Percentiles rank a stretch among this genome's conserved stretches.
Evolutionary conservation across 2,329 filamentous ascomycete genomes (phyloP).

Genomic region (Aspergillus alliaceus): DNA sequence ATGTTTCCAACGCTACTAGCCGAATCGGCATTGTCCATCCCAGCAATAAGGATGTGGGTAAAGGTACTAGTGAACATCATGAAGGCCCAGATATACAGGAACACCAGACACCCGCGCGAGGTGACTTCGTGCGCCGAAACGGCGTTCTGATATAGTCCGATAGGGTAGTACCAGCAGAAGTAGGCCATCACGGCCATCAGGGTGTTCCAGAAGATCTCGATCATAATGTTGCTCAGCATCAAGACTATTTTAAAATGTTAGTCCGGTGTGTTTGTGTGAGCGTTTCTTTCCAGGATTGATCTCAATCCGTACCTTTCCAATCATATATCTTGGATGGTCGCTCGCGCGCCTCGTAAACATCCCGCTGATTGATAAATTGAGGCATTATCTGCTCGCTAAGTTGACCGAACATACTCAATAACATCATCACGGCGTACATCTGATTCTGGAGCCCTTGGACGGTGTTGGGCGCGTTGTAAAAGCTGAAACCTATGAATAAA

Average conservation of each 20-base stretch:
- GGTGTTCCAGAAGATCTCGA: conserved; percentile 64
- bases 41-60: conserved; percentile 67
- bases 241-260: too few relatives aligned
- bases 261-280: too few relatives aligned
- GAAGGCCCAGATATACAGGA: conserved; percentile 63
- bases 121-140: conserved; percentile 30
- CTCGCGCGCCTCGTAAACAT: conserved; percentile 59
- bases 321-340: conserved; percentile 67
- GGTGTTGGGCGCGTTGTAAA: conserved; percentile 71
- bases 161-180: conserved; percentile 64
- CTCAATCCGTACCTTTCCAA: too few relatives aligned
- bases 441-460: conserved; percentile 82
- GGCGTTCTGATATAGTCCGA: conserved; percentile 42
- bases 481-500: conserved; percentile 79
- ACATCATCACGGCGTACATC: conserved; percentile 82
- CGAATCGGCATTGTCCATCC: not conserved
- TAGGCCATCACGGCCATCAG: conserved; percentile 59
- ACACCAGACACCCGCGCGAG: conserved; percentile 60
- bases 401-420: conserved; percentile 71
- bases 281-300: too few relatives aligned
- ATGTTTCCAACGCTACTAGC: not conserved
- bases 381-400: conserved; percentile 54
- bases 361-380: conserved; percentile 55
- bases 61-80: conserved; percentile 69
- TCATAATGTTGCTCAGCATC: conserved; percentile 66